phyloP scores from a whole-genome alignment of 768 basidiomycete genomes.

The Leccinum subgranulosum region DNA sequence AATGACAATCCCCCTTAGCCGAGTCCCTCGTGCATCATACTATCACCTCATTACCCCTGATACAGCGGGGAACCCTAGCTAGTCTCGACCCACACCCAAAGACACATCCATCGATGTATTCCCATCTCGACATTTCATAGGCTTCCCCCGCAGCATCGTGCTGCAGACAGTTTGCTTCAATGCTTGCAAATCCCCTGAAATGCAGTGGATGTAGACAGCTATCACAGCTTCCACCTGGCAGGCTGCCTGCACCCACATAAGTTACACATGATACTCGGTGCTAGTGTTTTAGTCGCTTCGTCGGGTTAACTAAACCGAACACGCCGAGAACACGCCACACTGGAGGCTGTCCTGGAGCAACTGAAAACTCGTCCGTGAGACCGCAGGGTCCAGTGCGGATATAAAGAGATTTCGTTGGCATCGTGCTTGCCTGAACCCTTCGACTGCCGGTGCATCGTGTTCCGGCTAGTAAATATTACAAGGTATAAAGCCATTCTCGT shows the following conservation, averaged over 20 bases:
- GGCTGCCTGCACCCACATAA: not conserved
- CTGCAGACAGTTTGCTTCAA: not conserved
- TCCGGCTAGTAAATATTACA: not conserved
- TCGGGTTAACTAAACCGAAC: not conserved
- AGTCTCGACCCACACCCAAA: not conserved
- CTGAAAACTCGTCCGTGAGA: conserved; percentile 5
- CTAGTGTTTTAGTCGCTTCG: not conserved
- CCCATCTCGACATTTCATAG: not conserved
- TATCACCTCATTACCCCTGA: conserved; percentile 9
- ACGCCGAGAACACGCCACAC: not conserved
- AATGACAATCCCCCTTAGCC: not conserved
- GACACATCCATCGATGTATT: not conserved
- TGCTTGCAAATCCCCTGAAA: not conserved
- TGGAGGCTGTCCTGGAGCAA: not conserved
- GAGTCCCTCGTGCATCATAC: not conserved
- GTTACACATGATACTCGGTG: not conserved
- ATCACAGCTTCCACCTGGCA: not conserved
- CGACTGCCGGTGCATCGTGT: not conserved
- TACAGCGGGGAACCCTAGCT: not conserved
- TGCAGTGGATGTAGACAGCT: not conserved
- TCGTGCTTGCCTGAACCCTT: conserved; percentile 1
- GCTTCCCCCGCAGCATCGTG: conserved; percentile 1
- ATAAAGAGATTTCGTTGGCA: not conserved
- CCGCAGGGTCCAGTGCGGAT: conserved; percentile 1
- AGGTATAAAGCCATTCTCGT: not conserved